Base-by-base conservation (phyloP, 2,329 filamentous ascomycete species). In the Pyricularia sp. region DNA sequence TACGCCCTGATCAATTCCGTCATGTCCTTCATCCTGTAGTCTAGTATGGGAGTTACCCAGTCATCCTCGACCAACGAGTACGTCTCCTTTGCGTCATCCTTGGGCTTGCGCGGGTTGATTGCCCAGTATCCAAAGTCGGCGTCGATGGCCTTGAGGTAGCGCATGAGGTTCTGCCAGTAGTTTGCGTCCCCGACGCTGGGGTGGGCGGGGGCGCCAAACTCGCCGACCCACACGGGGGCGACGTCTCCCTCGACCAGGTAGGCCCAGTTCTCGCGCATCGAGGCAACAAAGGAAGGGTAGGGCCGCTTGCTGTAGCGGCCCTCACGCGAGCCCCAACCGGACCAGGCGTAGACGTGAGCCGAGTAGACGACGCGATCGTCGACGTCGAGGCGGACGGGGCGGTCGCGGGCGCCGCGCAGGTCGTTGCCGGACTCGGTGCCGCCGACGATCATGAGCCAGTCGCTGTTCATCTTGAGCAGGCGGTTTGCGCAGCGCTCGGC, bases 91-190 rank as follows among this genome's bases (percentile, higher is more conserved):
- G 75, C 79, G 72, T 86, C 79, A 49, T 81, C 76, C 65, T 79
- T 79, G 10, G 85, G 83, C 73, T 89, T 89, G 61, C 84, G 78
- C 53, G 86, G 84, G 74, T 89, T 89, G 68, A 89, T 72, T 19
- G 86, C 86, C 87, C 87, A 89, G 73, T 89, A 89, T 7, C 83
- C 87, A 76, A 87, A 88, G 69, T 88, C 86, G 10, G 83, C 84
- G 69, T 88, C 84, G 63, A 84, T 73, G 2, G 76, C 73, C 70
- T 80, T 79, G 65, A 89, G 77, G 72, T 81, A 87, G 31, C 77
- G 78, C 75, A 88, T 76, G 72, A 89, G 73, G 71, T 88, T 84
- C 59, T 75, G 74, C 87, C 86, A 89, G 75, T 89, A 89, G 70
- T 86, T 85, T 65, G 77, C 77, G 68, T 87, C 84, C 8, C 84